Evolutionary conservation across 306 rosid species (phyloP).

Genomic region (Elaeagnus macrophylla): DNA sequence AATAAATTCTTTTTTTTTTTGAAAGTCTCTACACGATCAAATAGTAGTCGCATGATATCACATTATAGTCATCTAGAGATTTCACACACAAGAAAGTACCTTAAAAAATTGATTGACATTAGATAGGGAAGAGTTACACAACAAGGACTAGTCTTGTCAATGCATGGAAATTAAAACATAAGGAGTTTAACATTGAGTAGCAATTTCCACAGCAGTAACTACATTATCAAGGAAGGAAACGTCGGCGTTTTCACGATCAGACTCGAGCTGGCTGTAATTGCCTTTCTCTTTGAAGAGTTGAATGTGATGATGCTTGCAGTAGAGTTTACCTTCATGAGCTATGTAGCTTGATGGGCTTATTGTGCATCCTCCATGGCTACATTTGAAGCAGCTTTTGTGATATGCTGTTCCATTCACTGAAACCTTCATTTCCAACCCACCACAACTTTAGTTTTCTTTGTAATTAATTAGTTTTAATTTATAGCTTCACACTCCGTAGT

Average conservation of each 20-base stretch:
- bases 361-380: slow-evolving; percentile 69
- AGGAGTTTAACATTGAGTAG: slow-evolving; percentile 15
- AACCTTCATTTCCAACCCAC: too few species aligned
- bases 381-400: slow-evolving; percentile 69
- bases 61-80: too few species aligned
- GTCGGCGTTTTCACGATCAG: slow-evolving; percentile 8
- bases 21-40: too few species aligned
- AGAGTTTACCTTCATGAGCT: slow-evolving; percentile 67
- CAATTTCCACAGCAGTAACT: slow-evolving; percentile 16
- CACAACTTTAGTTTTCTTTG: too few species aligned
- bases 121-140: neutral
- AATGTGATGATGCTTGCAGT: slow-evolving; percentile 81
- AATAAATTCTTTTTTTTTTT: too few species aligned
- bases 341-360: slow-evolving; percentile 57
- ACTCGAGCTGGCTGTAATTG: slow-evolving; percentile 68
- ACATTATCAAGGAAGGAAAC: slow-evolving; percentile 9
- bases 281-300: slow-evolving; percentile 79
- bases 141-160: neutral
- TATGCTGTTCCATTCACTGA: slow-evolving; percentile 47
- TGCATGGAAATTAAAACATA: neutral
- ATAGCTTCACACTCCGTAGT: too few species aligned
- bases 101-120: neutral
- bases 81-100: neutral
- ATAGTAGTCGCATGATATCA: too few species aligned
- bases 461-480: too few species aligned